Conservation (phyloP, 371 early-diverging fungal species). For the Mycotypha africana region DNA sequence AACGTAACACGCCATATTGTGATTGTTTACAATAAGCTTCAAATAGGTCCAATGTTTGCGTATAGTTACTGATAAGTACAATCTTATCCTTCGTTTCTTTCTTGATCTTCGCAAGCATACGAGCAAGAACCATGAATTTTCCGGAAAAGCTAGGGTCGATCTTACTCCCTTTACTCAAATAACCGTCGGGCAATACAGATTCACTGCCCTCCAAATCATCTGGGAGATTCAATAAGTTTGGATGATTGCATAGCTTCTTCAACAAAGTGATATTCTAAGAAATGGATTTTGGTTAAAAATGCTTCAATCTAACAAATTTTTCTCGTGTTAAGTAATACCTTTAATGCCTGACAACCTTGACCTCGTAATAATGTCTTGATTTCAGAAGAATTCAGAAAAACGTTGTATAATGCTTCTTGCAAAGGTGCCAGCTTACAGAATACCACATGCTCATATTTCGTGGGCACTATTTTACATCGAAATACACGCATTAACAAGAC, state of each 20-base stretch:
- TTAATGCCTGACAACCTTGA: conserved; percentile 64
- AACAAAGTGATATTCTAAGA: conserved; percentile 88
- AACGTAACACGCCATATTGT: conserved; percentile 71
- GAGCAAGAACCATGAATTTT: conserved; percentile 82
- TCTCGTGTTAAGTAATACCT: too few species aligned
- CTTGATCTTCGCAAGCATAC: conserved; percentile 66
- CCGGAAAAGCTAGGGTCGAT: conserved; percentile 79
- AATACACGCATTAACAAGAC: background rate
- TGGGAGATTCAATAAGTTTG: conserved; percentile 71
- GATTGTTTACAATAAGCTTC: conserved; percentile 77
- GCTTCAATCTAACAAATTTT: too few species aligned
- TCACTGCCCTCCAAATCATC: conserved; percentile 67
- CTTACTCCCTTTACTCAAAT: conserved; percentile 19
- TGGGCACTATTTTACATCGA: conserved; percentile 60
- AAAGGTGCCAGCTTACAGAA: conserved; percentile 80
- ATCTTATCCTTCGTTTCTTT: conserved; percentile 86
- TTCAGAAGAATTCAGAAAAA: conserved; percentile 74
- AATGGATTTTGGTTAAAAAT: too few species aligned
- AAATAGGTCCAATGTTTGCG: conserved; percentile 95
- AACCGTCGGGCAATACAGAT: conserved; percentile 44
- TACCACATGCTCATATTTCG: conserved; percentile 95
- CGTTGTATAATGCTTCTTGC: conserved; percentile 79
- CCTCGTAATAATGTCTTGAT: conserved; percentile 66
- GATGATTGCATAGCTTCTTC: conserved; percentile 96
- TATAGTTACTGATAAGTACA: conserved; percentile 95